Base-by-base conservation (phyloP, 345 rosid species). In the Cardamine chenopodiifolia region DNA sequence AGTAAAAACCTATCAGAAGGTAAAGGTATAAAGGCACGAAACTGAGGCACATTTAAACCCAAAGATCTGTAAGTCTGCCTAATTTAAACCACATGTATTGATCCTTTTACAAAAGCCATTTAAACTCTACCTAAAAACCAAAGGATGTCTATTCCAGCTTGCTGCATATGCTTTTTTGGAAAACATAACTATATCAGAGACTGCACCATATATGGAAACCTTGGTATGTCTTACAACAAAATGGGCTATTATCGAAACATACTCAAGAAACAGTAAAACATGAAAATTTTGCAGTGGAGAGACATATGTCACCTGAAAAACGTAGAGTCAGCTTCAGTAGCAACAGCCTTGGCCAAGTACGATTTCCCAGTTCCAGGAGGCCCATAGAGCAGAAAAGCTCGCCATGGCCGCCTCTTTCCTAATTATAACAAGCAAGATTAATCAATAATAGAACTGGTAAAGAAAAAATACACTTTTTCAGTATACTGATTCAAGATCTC, bases 301-400 rank as follows among this genome's bases (percentile, higher is more conserved):
- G 45, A 25, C 12, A 67, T 40, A 23, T 18, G 50, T 78, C 62
- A 89, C 96, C 98, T 92, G 78, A 86, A 92, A 79, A 92, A 90
- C 6, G 96, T 90, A 6, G 96, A 92, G 58, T 91, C 97, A 22
- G 94, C 92, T 82, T 91, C 94, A 17, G 97, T 87, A 23, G 94
- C 97, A 76, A 91, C 97, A 72, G 97, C 97, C 83, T 91, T 91
- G 12, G 95, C 97, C 67, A 91, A 78, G 73, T 91, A 91, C 26
- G 94, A 91, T 82, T 91, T 91, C 19, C 97, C 97, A 1, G 97
- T 91, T 67, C 97, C 97, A 61, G 97, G 97, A 22, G 94, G 97
- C 8, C 97, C 97, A 56, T 89, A 91, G 66, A 91, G 83, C 35
- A 89, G 85, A 76, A 91, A 89, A 31, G 97, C 97, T 73, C 90